These are phyloP conservation scores for Rhizodiscina lignyota DNA, from an alignment of 495 filamentous ascomycete genomes.

Conservation along the genomic window DNA sequence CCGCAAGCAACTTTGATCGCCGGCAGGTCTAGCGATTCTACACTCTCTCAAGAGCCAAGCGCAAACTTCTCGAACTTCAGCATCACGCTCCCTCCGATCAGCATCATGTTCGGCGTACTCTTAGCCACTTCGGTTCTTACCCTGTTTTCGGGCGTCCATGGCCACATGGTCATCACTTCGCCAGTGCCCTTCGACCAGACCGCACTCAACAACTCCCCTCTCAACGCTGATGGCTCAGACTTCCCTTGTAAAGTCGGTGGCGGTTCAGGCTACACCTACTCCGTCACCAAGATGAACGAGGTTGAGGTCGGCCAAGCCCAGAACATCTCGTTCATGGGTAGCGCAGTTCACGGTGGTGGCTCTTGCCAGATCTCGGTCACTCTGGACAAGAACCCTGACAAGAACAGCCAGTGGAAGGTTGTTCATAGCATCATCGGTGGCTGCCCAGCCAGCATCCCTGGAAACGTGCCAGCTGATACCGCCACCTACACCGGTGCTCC, in stretches of 20 bases:
- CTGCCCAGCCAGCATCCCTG: conserved; percentile 37
- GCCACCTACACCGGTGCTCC: conserved; percentile 11
- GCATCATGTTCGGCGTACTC: too few relatives aligned
- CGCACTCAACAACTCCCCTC: conserved; percentile 41
- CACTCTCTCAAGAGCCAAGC: too few relatives aligned
- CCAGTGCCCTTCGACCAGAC: conserved; percentile 47
- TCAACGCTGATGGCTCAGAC: conserved; percentile 43
- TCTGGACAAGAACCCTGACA: conserved; percentile 44
- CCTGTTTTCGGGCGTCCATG: background rate
- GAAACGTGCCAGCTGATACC: conserved; percentile 21
- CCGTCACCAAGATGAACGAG: conserved; percentile 25
- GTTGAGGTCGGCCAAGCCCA: conserved; percentile 36
- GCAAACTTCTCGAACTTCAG: too few relatives aligned
- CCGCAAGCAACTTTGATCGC: too few relatives aligned
- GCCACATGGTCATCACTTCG: conserved; percentile 53
- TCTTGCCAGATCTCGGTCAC: conserved; percentile 74
- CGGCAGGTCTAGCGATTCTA: too few relatives aligned
- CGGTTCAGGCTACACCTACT: conserved; percentile 27
- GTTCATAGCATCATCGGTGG: conserved; percentile 68
- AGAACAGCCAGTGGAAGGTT: conserved; percentile 51
- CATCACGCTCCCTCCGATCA: too few relatives aligned
- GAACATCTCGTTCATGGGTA: conserved; percentile 36
- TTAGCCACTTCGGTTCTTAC: too few relatives aligned
- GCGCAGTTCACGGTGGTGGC: conserved; percentile 66
- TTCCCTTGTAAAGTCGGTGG: conserved; percentile 59